Evolutionary conservation across 2,329 filamentous ascomycete species (phyloP).

Genomic region (Epichloe scottii): DNA sequence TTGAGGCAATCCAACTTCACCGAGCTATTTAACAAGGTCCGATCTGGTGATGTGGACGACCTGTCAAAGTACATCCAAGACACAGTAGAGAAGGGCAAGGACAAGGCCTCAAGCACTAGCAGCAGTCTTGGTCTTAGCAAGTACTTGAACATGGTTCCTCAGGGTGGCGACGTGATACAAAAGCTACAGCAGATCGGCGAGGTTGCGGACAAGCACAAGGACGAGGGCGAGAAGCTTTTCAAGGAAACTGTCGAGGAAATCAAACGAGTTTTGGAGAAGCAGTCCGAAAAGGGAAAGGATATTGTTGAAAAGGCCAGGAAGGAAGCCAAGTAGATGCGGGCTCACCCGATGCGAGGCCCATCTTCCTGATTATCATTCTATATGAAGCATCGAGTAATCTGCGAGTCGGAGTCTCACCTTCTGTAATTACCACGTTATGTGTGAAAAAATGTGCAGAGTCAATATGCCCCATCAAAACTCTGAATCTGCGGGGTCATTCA

Average conservation of each 20-base stretch:
- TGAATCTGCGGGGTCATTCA: no score
- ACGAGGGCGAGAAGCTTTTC: slow-evolving; percentile 56
- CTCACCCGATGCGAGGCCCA: background rate
- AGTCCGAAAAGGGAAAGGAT: slow-evolving; percentile 43
- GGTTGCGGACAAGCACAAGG: slow-evolving; percentile 52
- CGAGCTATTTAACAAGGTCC: slow-evolving; percentile 51
- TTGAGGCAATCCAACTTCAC: slow-evolving; percentile 55
- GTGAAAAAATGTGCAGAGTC: no score
- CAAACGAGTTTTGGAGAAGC: slow-evolving; percentile 49
- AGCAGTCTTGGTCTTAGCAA: slow-evolving; percentile 36
- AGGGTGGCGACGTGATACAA: slow-evolving; percentile 49
- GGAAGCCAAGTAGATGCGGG: slow-evolving; percentile 24
- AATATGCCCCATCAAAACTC: no score
- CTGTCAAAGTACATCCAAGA: slow-evolving; percentile 23
- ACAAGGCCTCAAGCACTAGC: slow-evolving; percentile 25
- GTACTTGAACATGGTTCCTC: slow-evolving; percentile 54
- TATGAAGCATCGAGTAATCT: no score
- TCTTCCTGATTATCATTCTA: no score
- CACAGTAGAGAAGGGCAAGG: slow-evolving; percentile 28
- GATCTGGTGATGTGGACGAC: slow-evolving; percentile 43
- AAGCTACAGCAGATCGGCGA: slow-evolving; percentile 54
- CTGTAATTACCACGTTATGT: no score
- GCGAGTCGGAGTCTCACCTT: no score
- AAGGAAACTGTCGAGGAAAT: slow-evolving; percentile 58
- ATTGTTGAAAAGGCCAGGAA: slow-evolving; percentile 43